Conservation (phyloP, 2,329 filamentous ascomycete species). For the Sordariomycetes sp. region DNA sequence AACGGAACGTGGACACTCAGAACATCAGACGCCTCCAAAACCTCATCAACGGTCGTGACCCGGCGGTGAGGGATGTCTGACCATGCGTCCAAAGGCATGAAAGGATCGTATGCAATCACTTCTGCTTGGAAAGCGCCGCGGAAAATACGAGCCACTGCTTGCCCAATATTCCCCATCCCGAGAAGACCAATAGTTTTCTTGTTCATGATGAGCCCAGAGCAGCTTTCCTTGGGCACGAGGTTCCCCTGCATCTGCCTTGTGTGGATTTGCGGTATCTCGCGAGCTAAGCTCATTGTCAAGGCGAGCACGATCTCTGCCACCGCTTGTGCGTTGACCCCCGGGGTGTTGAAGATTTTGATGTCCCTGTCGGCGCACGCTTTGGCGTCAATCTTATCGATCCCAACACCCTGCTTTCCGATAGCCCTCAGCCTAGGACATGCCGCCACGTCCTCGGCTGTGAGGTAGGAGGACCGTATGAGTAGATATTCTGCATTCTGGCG, state of each 20-base stretch:
- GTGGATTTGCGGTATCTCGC: constrained; percentile 19
- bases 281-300: constrained; percentile 13
- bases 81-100: constrained; percentile 20
- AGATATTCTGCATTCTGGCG: constrained; percentile 23
- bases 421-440: constrained; percentile 23
- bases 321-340: constrained; percentile 25
- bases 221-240: constrained; percentile 27
- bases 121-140: constrained; percentile 21
- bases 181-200: constrained; percentile 25
- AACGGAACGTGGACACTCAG: constrained; percentile 27
- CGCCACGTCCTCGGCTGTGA: constrained; percentile 24
- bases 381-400: constrained; percentile 30
- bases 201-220: constrained; percentile 25
- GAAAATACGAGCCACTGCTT: constrained; percentile 24
- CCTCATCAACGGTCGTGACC: constrained; percentile 18
- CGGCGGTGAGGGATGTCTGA: constrained; percentile 19
- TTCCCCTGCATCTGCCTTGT: constrained; percentile 17
- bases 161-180: constrained; percentile 29
- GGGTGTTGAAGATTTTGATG: constrained; percentile 32
- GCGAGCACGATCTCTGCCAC: constrained; percentile 1
- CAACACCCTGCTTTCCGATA: constrained; percentile 33
- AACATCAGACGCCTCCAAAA: constrained; percentile 21
- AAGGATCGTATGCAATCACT: constrained; percentile 26
- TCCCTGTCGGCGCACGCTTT: constrained; percentile 21
- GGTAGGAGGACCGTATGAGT: constrained; percentile 20